These are phyloP conservation scores for Dryadomyces quercivorus DNA, from an alignment of 2,329 filamentous ascomycete species.

Conservation along the genomic window DNA sequence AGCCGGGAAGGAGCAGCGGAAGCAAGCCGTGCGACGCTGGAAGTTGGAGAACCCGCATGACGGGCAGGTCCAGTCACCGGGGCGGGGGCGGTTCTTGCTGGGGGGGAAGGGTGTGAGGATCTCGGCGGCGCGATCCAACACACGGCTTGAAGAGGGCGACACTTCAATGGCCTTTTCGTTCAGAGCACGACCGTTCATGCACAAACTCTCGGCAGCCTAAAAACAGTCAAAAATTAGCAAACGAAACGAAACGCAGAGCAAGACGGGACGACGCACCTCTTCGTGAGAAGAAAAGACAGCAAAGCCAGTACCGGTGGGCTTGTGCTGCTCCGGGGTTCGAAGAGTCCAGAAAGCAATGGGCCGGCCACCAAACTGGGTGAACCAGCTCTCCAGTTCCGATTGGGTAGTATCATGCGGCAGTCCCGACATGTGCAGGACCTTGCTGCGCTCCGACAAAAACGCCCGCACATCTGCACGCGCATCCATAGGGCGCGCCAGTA, in stretches of 20 bases:
- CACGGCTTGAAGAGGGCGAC: slow-evolving; percentile 90
- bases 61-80: slow-evolving; percentile 97
- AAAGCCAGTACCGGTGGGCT: slow-evolving; percentile 97
- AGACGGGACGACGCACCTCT: slow-evolving; percentile 54
- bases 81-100: slow-evolving; percentile 93
- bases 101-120: slow-evolving; percentile 96
- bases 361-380: slow-evolving; percentile 93
- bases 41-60: slow-evolving; percentile 99
- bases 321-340: slow-evolving; percentile 94
- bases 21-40: slow-evolving; percentile 94
- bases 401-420: slow-evolving; percentile 96
- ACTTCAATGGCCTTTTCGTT: slow-evolving; percentile 99
- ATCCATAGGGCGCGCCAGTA: slow-evolving; percentile 90
- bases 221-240: neutral
- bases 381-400: slow-evolving; percentile 98
- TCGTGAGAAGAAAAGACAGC: slow-evolving; percentile 98
- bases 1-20: slow-evolving; percentile 98
- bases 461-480: slow-evolving; percentile 91
- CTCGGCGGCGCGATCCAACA: slow-evolving; percentile 88
- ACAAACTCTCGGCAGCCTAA: slow-evolving; percentile 90
- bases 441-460: slow-evolving; percentile 91
- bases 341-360: slow-evolving; percentile 99
- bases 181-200: slow-evolving; percentile 96
- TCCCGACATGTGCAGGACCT: slow-evolving; percentile 95
- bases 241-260: neutral